Evolutionary conservation across 1,139 yeast species (phyloP).

Genomic region (Hansenula sp.): DNA sequence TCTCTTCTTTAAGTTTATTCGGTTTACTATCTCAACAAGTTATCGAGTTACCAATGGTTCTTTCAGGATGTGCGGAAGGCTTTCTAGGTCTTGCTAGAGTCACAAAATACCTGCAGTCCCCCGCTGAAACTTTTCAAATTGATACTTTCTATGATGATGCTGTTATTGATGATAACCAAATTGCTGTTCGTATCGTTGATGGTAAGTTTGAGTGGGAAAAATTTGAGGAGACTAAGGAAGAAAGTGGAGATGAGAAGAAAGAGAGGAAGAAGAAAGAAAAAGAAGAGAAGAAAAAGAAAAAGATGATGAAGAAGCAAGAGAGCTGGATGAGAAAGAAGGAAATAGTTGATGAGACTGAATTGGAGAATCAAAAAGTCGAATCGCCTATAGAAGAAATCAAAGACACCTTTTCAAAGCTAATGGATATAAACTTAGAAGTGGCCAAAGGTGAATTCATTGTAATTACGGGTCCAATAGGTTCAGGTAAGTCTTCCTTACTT

Average conservation of each 20-base stretch:
- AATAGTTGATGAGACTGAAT: neutral
- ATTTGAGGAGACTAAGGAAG: constrained; percentile 29
- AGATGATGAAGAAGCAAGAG: too few relatives aligned
- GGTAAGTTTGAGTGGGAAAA: constrained; percentile 69
- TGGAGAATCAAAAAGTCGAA: neutral
- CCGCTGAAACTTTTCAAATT: constrained; percentile 29
- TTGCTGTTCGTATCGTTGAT: constrained; percentile 41
- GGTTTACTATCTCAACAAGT: constrained; percentile 66
- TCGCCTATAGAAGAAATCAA: too few relatives aligned
- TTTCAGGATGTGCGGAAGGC: constrained; percentile 53
- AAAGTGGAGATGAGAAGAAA: constrained; percentile 14
- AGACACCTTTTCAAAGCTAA: neutral
- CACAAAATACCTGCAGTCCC: constrained; percentile 44
- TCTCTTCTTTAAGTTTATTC: constrained; percentile 73
- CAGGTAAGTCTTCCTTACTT: constrained; percentile 40
- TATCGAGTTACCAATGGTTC: constrained; percentile 58
- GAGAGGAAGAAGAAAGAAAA: constrained; percentile 15
- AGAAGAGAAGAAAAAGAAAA: constrained; percentile 7
- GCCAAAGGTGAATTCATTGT: constrained; percentile 37
- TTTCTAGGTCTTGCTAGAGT: constrained; percentile 54
- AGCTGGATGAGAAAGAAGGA: too few relatives aligned
- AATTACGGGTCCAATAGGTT: constrained; percentile 41
- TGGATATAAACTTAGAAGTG: constrained; percentile 28
- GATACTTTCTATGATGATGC: constrained; percentile 15
- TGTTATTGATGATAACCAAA: constrained; percentile 22